These are phyloP conservation scores for Fonsecaea pedrosoi DNA, from an alignment of 2,329 filamentous ascomycete genomes.

Conservation along the genomic window DNA sequence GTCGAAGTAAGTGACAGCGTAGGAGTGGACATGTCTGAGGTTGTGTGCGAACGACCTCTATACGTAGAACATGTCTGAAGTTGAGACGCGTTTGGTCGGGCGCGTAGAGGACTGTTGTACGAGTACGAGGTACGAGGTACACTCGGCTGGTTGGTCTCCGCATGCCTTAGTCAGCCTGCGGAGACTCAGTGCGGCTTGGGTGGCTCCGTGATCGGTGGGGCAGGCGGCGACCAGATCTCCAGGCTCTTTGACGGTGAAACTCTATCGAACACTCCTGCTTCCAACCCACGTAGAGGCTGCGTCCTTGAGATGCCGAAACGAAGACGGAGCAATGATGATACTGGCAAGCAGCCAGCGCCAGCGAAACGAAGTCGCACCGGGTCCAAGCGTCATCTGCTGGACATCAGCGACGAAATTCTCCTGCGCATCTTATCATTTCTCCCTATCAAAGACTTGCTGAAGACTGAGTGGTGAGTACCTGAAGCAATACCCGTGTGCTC, in stretches of 20 bases:
- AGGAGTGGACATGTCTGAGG: background rate
- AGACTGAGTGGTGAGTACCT: constrained; percentile 62
- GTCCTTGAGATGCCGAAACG: constrained; percentile 29
- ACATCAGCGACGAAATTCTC: constrained; percentile 84
- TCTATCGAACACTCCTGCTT: background rate
- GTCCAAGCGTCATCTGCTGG: constrained; percentile 60
- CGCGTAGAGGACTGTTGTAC: background rate
- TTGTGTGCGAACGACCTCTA: background rate
- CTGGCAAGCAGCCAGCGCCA: constrained; percentile 5
- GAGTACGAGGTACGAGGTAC: too few species aligned
- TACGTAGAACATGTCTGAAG: background rate
- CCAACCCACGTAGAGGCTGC: background rate
- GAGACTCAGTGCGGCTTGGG: background rate
- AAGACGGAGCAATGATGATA: constrained; percentile 28
- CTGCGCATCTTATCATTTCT: constrained; percentile 82
- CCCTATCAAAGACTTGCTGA: constrained; percentile 71
- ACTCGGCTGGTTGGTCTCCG: too few species aligned
- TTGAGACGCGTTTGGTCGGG: background rate
- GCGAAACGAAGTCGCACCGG: constrained; percentile 31
- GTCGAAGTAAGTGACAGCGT: constrained; percentile 18
- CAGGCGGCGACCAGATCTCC: background rate
- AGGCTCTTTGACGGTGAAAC: background rate
- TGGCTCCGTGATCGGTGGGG: background rate
- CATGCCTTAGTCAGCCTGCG: background rate
- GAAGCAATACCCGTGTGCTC: background rate